These are phyloP conservation scores for Mycena floridula DNA, from an alignment of 768 basidiomycete species.

Conservation along the genomic window DNA sequence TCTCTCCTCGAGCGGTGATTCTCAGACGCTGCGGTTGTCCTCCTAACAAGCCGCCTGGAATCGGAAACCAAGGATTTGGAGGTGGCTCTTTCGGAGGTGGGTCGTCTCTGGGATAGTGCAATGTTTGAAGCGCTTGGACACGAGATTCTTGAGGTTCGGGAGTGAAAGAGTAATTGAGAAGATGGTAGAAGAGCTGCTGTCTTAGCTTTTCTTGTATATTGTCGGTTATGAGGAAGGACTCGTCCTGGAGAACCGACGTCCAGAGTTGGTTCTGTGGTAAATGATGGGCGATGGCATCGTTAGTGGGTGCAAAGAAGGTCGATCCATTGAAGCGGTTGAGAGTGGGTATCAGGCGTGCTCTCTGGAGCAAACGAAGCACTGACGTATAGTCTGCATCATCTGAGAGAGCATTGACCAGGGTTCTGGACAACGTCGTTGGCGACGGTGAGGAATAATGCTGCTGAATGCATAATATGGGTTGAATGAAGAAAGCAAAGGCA, in stretches of 20 bases:
- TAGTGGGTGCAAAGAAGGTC: constrained; percentile 94
- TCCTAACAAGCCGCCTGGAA: constrained; percentile 77
- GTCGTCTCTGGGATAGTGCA: constrained; percentile 66
- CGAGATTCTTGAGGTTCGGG: constrained; percentile 33
- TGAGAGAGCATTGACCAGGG: constrained; percentile 74
- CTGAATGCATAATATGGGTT: too few species aligned
- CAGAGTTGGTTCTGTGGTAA: constrained; percentile 34
- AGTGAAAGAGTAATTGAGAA: constrained; percentile 75
- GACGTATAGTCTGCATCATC: constrained; percentile 73
- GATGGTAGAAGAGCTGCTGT: constrained; percentile 91
- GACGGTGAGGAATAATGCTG: too few species aligned
- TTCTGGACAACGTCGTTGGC: constrained; percentile 32
- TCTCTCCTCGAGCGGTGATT: constrained; percentile 41
- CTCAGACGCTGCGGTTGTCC: constrained; percentile 78
- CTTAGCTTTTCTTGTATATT: constrained; percentile 81
- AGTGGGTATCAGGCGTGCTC: constrained; percentile 83
- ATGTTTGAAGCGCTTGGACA: constrained; percentile 42
- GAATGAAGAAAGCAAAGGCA: too few species aligned
- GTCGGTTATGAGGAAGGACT: constrained; percentile 43
- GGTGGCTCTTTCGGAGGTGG: constrained; percentile 64
- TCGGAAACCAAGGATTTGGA: constrained; percentile 79
- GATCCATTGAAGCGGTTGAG: constrained; percentile 78
- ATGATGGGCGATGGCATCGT: constrained; percentile 73
- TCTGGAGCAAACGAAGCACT: constrained; percentile 72
- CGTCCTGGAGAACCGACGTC: constrained; percentile 31